These are phyloP conservation scores for Xylaria cubensis DNA, from an alignment of 495 filamentous ascomycete genomes.

Conservation along the genomic window DNA sequence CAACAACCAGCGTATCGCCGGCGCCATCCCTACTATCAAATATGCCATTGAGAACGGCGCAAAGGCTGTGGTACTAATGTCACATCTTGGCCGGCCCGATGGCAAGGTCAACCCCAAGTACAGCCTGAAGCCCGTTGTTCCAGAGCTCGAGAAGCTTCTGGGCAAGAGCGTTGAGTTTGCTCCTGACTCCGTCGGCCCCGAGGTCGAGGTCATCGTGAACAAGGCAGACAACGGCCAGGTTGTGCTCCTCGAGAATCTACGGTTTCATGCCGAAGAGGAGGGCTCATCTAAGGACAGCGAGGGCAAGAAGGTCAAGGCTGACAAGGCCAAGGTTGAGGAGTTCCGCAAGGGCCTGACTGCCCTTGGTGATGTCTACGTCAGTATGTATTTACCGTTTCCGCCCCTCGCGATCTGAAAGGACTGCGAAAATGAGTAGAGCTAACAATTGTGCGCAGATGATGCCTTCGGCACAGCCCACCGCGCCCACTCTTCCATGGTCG, in stretches of 20 bases:
- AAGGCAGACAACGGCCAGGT: conserved; percentile 83
- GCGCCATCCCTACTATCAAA: conserved; percentile 97
- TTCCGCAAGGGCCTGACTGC: conserved; percentile 96
- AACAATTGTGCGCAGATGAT: conserved; percentile 70
- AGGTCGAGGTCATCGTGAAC: conserved; percentile 88
- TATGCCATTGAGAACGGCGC: conserved; percentile 94
- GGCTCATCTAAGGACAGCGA: conserved; percentile 89
- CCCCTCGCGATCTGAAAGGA: not conserved
- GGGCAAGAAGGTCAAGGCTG: conserved; percentile 97
- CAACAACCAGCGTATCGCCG: conserved; percentile 97
- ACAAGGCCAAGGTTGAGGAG: conserved; percentile 86
- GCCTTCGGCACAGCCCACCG: conserved; percentile 98
- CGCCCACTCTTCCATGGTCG: conserved; percentile 99
- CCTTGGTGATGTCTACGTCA: conserved; percentile 95
- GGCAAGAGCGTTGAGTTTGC: conserved; percentile 85
- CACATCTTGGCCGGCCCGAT: conserved; percentile 94
- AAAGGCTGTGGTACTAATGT: conserved; percentile 97
- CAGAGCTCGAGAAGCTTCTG: conserved; percentile 90
- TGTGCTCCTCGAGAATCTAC: conserved; percentile 93
- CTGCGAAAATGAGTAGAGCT: not conserved
- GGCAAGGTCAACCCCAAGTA: conserved; percentile 91
- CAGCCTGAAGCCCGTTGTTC: conserved; percentile 88
- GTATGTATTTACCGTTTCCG: conserved; percentile 61
- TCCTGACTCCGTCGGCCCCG: conserved; percentile 86
- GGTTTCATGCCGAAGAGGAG: conserved; percentile 98